Evolutionary conservation across 2,329 filamentous ascomycete species (phyloP), one percentile per base, ranked within the genome.

Genomic region (Emericellopsis cladophorae): DNA sequence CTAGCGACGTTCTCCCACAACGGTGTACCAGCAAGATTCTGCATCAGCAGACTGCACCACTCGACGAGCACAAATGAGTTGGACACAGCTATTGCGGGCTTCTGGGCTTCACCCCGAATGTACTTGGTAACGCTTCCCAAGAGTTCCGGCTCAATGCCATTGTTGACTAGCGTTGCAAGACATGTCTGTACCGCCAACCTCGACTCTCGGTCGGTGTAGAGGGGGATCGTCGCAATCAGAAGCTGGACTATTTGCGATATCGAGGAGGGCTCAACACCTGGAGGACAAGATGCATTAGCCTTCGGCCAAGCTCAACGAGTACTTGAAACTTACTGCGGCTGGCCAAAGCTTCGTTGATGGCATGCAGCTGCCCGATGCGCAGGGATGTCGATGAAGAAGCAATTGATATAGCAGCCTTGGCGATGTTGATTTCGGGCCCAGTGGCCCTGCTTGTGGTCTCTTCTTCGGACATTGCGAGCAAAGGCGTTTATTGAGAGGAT

Each of bases 51-150:
- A 44, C 82, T 84, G 59, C 80, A 87, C 90, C 90, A 98, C 59
- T 95, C 86, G 12, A 92, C 72, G 49, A 98, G 68, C 38, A 94
- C 86, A 56, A 95, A 94, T 5, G 88, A 84, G 60, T 79, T 93
- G 35, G 74, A 76, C 14, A 83, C 66, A 26, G 90, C 86, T 51
- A 96, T 80, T 46, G 78, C 80, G 15, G 73, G 66, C 58, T 94
- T 95, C 46, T 75, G 70, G 12, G 81, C 76, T 61, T 98, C 90
- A 26, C 70, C 65, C 45, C 80, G 76, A 44, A 95, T 60, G 39
- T 74, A 74, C 35, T 72, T 68, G 36, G 87, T 71, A 43, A 95
- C 74, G 2, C 72, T 67, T 32, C 75, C 66, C 38, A 92, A 62
- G 22, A 74, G 61, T 32, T 79, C 70, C 21, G 53, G 43, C 38